Evolutionary conservation across 306 rosid species (phyloP), one percentile per base, ranked within the genome.

Genomic region (Sechiopsis laciniata): DNA sequence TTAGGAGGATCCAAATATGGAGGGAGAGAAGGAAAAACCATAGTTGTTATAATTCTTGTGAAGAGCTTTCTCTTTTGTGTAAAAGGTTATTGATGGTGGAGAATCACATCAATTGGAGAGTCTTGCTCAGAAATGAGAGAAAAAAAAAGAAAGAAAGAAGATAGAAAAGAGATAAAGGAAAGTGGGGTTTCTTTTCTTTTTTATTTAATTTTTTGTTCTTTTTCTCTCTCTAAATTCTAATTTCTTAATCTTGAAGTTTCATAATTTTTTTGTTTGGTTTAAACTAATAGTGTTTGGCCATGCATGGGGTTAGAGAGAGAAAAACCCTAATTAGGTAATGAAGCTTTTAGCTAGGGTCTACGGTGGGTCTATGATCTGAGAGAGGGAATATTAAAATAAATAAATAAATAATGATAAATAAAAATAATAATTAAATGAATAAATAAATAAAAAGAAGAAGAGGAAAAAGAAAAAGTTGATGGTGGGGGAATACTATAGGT

Each of bases 21-120:
- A 62, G 97, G 96, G 75, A 86, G 76, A 12, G 94, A 86, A 63
- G 97, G 83, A 83, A 88, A 91, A 83, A 86, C 97, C 97, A 91
- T 91, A 77, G 89, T 55, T 84, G 67, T 55, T 84, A 55, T 76
- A 67, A 54, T 48, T 14, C 6, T 56, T 58, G 45, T 37, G 45
- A 37, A 37, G 45, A 37, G 45, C 45, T 37, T 37, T 37, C 45
- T 37, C 83, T 87, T 87, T 85, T 80, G 83, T 57, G 85, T 26
- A 91, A 91, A 82, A 35, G 69, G 19, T 35, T 35, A 87, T 70
- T 77, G 84, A 83, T 87, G 91, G 83, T 86, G 88, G 93, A 87
- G 88, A 89, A 89, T 89, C 96, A 91, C 89, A 87, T 37, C 45
- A 37, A 37, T 2, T 1, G 45, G 45, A 37, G 45, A 37, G 45